Evolutionary conservation across 768 basidiomycete genomes (phyloP), one percentile per base, ranked within the genome.

Genomic region (Russula sp.): DNA sequence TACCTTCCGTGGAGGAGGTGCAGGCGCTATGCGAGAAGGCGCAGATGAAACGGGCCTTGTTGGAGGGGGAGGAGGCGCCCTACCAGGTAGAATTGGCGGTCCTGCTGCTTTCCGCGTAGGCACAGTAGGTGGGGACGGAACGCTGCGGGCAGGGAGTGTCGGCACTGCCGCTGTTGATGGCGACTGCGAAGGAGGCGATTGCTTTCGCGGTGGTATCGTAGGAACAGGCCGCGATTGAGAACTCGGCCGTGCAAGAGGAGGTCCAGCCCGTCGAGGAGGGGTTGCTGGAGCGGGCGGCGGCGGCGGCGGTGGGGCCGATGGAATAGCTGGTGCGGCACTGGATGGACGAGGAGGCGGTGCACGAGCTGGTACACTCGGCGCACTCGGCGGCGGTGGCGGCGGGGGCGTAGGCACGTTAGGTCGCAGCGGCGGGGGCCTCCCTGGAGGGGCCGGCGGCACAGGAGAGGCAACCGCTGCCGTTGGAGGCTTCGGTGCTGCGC

Each of bases 241-340:
- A 77, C 60, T 70, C 71, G 50, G 74, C 54, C 55, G 73, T n/a
- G 70, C 59, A 57, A 68, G 66, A 45, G 75, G 69, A 52, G 76
- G 71, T 34, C 68, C 58, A 8, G 80, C 77, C 16, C 73, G 74
- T 2, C 71, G 57, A 42, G 81, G 79, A 11, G 78, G 59, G 6
- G 64, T 61, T 73, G 47, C 82, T 76, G 49, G 78, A n/a, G 72
- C 31, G 5, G 48, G 64, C 2, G 55, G 64, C 22, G 71, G 64
- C 16, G 73, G 64, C 1, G 61, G 65, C 16, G 71, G 66, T 14
- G 73, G 66, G 9, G 58, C 52, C 13, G 62, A 62, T 32, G 71
- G 69, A 35, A 70, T 68, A 42, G 73, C 37, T 6, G 76, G 74
- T 0, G 71, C 69, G 10, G 70, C 71, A 55, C 82, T 79, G 27